These are phyloP conservation scores for Plantago lanceolata DNA, from an alignment of 305 asterid species.

Conservation along the genomic window DNA sequence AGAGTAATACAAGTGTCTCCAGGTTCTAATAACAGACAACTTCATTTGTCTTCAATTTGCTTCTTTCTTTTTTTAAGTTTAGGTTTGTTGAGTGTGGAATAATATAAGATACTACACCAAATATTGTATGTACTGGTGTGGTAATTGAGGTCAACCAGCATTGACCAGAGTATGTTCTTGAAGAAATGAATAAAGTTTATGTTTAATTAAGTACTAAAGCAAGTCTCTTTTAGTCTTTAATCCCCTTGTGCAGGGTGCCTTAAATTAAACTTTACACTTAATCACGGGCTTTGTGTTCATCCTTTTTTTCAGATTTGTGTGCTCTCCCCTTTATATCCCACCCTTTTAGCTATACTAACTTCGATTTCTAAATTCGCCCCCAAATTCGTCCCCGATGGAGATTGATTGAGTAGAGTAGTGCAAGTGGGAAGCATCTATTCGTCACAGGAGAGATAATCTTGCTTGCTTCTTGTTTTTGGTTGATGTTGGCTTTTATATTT, in stretches of 20 bases:
- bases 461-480: conserved; percentile 4
- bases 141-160: conserved; percentile 32
- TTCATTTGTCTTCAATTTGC: too few species aligned
- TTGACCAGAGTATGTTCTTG: conserved; percentile 30
- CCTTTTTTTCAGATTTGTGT: conserved; percentile 26
- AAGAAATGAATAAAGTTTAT: too few species aligned
- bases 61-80: too few species aligned
- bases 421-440: conserved; percentile 27
- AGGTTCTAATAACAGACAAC: background rate
- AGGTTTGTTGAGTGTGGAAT: too few species aligned
- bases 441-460: background rate
- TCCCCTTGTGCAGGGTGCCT: conserved; percentile 41
- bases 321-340: conserved; percentile 31
- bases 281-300: conserved; percentile 42
- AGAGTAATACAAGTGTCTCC: background rate
- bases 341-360: too few species aligned
- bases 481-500: background rate
- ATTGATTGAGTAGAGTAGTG: too few species aligned
- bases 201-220: conserved; percentile 4
- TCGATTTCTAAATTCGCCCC: too few species aligned
- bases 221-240: conserved; percentile 6
- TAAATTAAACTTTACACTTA: conserved; percentile 15
- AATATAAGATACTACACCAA: conserved; percentile 14
- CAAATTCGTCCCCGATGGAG: too few species aligned
- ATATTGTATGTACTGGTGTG: conserved; percentile 14